Evolutionary conservation across 768 basidiomycete genomes (phyloP).

Genomic region (Boletus subparvulus): DNA sequence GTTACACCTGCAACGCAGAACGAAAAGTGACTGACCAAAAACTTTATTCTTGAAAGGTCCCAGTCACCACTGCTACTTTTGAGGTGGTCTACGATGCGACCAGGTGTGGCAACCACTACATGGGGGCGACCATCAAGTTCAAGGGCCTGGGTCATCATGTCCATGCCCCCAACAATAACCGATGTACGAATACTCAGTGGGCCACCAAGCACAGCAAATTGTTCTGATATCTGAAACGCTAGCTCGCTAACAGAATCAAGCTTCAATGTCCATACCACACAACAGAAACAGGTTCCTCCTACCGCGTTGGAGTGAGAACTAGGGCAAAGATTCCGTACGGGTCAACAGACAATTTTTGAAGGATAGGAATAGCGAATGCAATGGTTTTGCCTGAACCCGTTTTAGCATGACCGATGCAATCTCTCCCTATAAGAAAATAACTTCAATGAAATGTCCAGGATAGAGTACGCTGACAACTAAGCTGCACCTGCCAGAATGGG

Average conservation of each 20-base stretch:
- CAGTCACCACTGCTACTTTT: conserved; percentile 73
- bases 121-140: conserved; percentile 87
- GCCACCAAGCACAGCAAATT: conserved; percentile 87
- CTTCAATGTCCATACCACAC: not conserved
- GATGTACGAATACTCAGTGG: conserved; percentile 71
- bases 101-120: conserved; percentile 93
- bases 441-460: not conserved
- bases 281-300: conserved; percentile 16
- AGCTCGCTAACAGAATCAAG: conserved; percentile 62
- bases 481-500: conserved; percentile 70
- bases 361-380: conserved; percentile 93
- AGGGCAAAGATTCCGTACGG: conserved; percentile 95
- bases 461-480: not conserved
- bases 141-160: conserved; percentile 92
- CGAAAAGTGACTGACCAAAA: conserved; percentile 56
- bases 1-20: not conserved
- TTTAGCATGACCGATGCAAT: conserved; percentile 97
- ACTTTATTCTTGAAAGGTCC: conserved; percentile 82
- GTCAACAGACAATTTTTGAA: conserved; percentile 83
- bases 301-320: conserved; percentile 95
- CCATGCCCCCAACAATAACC: conserved; percentile 97
- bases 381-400: conserved; percentile 98
- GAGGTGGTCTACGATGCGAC: conserved; percentile 89
- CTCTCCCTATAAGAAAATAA: conserved; percentile 59
- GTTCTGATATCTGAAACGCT: conserved; percentile 96